Base-by-base conservation (phyloP, 2,329 filamentous ascomycete genomes). In the Xylaria sp. region DNA sequence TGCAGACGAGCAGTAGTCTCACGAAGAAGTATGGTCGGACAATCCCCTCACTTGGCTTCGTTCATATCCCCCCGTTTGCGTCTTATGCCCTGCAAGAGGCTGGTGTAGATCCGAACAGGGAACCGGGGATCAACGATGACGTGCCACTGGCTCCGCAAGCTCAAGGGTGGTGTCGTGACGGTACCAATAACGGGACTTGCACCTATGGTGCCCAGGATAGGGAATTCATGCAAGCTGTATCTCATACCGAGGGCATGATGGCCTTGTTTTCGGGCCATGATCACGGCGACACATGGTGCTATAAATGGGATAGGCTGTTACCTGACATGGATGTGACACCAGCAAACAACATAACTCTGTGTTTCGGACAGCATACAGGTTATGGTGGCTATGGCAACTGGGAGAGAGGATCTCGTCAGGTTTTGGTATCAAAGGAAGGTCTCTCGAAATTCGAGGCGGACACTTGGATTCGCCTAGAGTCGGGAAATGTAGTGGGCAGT, bases 301-400 rank as follows among this genome's bases (percentile, higher is more conserved):
- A 80, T 63, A 82, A 80, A 66, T 86, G 83, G 84, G 77, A 84
- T 15, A 61, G 36, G 1, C 39, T 71, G 12, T 73, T 79, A 0
- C 70, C 71, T 9, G 74, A 68, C 5, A 75, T 77, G 72, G 72
- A 72, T 0, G 76, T 79, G 1, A 71, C 76, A 13, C 73, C 75
- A 1, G 78, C 74, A 77, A 84, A 79, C 77, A 82, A 79, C 13
- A 53, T 80, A 10, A 77, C 72, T 52, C 72, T 86, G 10, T 86
- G 84, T 72, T 91, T 90, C 73, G 88, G 89, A 5, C 87, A 91
- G 70, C 90, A 90, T 71, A 85, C 88, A 0, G 90, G 91, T 0
- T 92, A 92, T 63, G 91, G 90, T 0, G 90, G 91, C 0, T 93
- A 93, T 72, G 88, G 89, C 0, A 81, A 82, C 53, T 91, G 87